Evolutionary conservation across 805 yeast genomes (phyloP).

Genomic region (Myxozyma geophila): DNA sequence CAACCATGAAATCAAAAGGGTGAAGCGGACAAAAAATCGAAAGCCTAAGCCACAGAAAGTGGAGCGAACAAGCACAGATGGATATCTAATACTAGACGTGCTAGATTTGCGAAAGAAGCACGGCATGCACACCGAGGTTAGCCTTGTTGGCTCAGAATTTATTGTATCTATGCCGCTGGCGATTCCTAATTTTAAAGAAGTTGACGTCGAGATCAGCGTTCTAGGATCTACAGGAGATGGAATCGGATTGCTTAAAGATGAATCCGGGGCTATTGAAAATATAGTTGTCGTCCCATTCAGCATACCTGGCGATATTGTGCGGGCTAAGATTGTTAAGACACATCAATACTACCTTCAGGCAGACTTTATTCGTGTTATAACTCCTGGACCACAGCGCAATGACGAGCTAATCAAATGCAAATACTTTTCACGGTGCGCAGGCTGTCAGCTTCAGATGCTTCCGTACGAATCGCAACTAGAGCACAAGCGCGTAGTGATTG

Average conservation of each 20-base stretch:
- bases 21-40: constrained; percentile 19
- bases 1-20: neutral
- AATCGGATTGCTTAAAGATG: constrained; percentile 68
- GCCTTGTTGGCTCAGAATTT: constrained; percentile 57
- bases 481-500: constrained; percentile 74
- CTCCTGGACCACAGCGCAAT: constrained; percentile 54
- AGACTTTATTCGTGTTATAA: constrained; percentile 63
- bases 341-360: constrained; percentile 66
- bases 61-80: constrained; percentile 80
- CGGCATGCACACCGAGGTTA: constrained; percentile 42
- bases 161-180: constrained; percentile 57
- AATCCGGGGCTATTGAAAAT: constrained; percentile 57
- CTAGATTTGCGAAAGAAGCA: constrained; percentile 56
- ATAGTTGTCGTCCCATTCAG: constrained; percentile 84
- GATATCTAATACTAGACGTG: constrained; percentile 77
- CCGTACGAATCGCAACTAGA: constrained; percentile 72
- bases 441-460: constrained; percentile 89
- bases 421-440: constrained; percentile 92
- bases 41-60: constrained; percentile 52
- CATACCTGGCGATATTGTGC: constrained; percentile 80
- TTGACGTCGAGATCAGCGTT: constrained; percentile 61
- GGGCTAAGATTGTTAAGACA: constrained; percentile 73
- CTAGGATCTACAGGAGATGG: constrained; percentile 88
- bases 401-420: constrained; percentile 69
- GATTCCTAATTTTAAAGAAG: constrained; percentile 48